Base-by-base conservation (phyloP, 2,329 filamentous ascomycete genomes). In the Verticillium longisporum region DNA sequence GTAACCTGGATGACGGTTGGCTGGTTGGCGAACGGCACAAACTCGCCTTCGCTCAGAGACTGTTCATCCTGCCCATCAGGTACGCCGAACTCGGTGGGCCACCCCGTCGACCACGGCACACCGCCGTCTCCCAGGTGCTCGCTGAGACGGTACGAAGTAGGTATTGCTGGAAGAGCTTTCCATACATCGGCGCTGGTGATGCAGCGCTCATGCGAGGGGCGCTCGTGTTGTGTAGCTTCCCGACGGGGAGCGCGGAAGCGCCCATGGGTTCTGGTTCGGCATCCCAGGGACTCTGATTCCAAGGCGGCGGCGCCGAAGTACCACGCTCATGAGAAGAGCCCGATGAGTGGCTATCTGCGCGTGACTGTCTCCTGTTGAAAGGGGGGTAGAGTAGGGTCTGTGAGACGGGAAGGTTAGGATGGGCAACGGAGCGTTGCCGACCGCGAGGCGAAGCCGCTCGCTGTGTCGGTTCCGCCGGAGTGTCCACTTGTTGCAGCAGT, bases 261-360 rank as follows among this genome's bases (percentile, higher is more conserved):
- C 66, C 61, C 31, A 72, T 68, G 5, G 71, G 66, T 34, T 69
- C 70, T 4, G 70, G 66, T 18, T 71, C 69, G 5, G 73, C 71
- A 60, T 81, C 76, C 80, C 80, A 82, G 1, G 77, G 78, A 61
- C 75, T 79, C 26, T 78, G 76, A 56, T 77, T 78, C 55, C 79
- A 69, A 0, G 77, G 78, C 2, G 81, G 79, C 14, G 80, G 80
- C 6, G 80, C 81, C 3, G 81, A 83, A 32, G 72, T 74, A 31
- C 80, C 80, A 34, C 81, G 75, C 59, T 79, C 78, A 56, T 78
- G 74, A 9, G 74, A 73, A 6, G 45, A 53, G 7, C 45, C 45
- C 7, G 45, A 53, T 11, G 45, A 53, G 70, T 61, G 63, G 21
- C 61, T 65, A 13, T 65, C 66, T 18, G 64, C 61, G 32, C 62